These are phyloP conservation scores for Globisporangium radiosum DNA, from an alignment of 352 stramenopile genomes.

Conservation along the genomic window DNA sequence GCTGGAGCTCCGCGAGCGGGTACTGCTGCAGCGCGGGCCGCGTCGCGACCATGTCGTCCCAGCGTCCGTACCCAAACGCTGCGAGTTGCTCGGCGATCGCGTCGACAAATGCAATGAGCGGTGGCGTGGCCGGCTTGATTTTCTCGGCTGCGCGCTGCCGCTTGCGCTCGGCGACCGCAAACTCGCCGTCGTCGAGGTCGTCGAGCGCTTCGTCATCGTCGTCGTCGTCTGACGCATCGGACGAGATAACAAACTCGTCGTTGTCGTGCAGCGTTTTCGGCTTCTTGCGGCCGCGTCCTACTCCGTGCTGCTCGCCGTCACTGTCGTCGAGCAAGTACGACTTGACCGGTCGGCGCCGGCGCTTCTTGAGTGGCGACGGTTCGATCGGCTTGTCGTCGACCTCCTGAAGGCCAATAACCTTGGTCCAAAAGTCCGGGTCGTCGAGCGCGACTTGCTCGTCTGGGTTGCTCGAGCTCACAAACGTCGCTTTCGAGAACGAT, in stretches of 20 bases:
- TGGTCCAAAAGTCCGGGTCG: constrained; percentile 94
- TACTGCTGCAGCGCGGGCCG: constrained; percentile 32
- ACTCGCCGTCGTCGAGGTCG: constrained; percentile 45
- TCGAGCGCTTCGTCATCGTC: constrained; percentile 44
- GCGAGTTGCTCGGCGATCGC: constrained; percentile 42
- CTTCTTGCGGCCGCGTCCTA: constrained; percentile 14
- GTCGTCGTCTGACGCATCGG: constrained; percentile 43
- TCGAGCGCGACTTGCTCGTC: constrained; percentile 88
- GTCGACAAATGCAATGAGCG: constrained; percentile 35
- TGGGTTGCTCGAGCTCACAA: constrained; percentile 83
- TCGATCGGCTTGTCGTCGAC: constrained; percentile 58
- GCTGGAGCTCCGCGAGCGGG: constrained; percentile 28
- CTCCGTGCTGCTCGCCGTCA: constrained; percentile 30
- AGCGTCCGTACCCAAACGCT: constrained; percentile 79
- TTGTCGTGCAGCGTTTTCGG: constrained; percentile 23
- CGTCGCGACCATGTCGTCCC: constrained; percentile 53
- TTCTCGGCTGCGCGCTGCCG: constrained; percentile 22
- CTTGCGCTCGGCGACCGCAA: constrained; percentile 11
- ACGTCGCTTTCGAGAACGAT: constrained; percentile 91
- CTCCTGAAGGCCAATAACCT: constrained; percentile 85
- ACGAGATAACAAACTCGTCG: constrained; percentile 72
- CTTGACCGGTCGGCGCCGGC: constrained; percentile 58
- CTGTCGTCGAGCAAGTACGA: constrained; percentile 70
- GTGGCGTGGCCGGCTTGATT: constrained; percentile 25
- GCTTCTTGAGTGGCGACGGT: constrained; percentile 68